A percentile compares a stretch with the other conserved stretches of the same genome.
These are phyloP conservation scores for Aciculosporium take DNA, from an alignment of 2,329 filamentous ascomycete genomes.

Conservation along the genomic window DNA sequence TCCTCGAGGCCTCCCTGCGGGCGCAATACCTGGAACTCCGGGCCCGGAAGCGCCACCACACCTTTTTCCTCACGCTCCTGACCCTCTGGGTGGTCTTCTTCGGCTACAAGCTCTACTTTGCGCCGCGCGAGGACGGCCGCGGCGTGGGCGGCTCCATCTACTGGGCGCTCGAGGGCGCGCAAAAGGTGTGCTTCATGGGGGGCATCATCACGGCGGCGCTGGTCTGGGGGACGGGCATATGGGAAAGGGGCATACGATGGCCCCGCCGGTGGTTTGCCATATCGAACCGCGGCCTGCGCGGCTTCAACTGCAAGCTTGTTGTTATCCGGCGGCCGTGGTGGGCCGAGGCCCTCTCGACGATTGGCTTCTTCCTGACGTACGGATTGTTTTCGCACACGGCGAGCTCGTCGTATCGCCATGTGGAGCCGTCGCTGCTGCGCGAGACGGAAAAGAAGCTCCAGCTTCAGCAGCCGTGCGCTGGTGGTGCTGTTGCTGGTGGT, in stretches of 20 bases:
- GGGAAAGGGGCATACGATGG: constrained; percentile 91
- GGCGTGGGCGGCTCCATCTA: constrained; percentile 89
- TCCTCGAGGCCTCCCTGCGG: constrained; percentile 86
- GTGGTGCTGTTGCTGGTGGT: no score
- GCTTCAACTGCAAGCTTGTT: constrained; percentile 93
- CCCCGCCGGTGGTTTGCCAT: constrained; percentile 80
- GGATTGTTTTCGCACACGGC: constrained; percentile 53
- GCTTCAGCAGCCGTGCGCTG: constrained; percentile 28
- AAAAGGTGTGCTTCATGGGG: constrained; percentile 84
- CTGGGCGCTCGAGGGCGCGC: constrained; percentile 82
- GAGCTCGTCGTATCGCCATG: constrained; percentile 59
- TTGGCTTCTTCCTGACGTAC: constrained; percentile 67
- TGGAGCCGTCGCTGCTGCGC: constrained; percentile 49
- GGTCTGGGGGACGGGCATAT: constrained; percentile 90
- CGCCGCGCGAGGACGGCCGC: constrained; percentile 87
- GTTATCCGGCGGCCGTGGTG: constrained; percentile 72
- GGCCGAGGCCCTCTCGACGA: constrained; percentile 58
- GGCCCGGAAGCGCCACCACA: constrained; percentile 77
- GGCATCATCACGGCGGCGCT: constrained; percentile 76
- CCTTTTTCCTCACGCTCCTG: constrained; percentile 75
- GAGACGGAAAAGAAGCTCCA: constrained; percentile 47
- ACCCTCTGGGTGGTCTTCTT: constrained; percentile 72
- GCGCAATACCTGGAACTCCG: constrained; percentile 86
- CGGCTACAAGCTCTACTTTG: constrained; percentile 79
- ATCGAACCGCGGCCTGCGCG: constrained; percentile 77